phyloP scores from a whole-genome alignment of 257 asterid genomes.

The Lycium ferocissimum region DNA sequence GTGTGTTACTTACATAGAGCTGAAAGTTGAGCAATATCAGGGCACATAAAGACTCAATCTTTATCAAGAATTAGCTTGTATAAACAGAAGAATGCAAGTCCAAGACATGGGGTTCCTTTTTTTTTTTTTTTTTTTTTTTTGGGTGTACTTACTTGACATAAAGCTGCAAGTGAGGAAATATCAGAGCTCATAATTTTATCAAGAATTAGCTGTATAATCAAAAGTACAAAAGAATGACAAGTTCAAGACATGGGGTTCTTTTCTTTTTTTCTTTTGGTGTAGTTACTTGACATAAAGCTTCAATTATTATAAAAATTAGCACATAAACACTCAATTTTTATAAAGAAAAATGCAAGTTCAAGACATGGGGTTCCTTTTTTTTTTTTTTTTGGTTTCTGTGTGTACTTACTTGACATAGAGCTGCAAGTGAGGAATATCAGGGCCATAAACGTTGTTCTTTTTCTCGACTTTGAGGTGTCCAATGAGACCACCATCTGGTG shows the following conservation, averaged over 20 bases:
- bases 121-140: no score
- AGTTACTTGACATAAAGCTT: conserved; percentile 30
- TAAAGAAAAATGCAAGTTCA: background rate
- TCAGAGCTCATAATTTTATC: background rate
- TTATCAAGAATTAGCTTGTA: background rate
- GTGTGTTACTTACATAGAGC: conserved; percentile 61
- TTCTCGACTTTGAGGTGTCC: conserved; percentile 83
- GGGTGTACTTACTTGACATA: no score
- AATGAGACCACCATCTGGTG: conserved; percentile 75
- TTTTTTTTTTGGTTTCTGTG: background rate
- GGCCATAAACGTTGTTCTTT: conserved; percentile 72
- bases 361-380: background rate
- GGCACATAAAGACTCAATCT: conserved; percentile 37
- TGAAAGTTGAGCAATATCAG: conserved; percentile 75
- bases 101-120: no score
- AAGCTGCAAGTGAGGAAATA: background rate
- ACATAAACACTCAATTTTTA: background rate
- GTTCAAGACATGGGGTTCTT: no score
- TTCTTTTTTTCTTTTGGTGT: no score
- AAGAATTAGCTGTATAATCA: background rate
- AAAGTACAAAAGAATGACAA: no score
- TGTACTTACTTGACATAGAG: conserved; percentile 80
- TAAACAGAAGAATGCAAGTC: background rate
- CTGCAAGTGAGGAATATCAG: conserved; percentile 83
- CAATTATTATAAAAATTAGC: conserved; percentile 11